A percentile compares a stretch with the other conserved stretches of the same genome.
These are phyloP conservation scores for Curvularia eragrostidis DNA, from an alignment of 2,329 filamentous ascomycete genomes.

Conservation along the genomic window DNA sequence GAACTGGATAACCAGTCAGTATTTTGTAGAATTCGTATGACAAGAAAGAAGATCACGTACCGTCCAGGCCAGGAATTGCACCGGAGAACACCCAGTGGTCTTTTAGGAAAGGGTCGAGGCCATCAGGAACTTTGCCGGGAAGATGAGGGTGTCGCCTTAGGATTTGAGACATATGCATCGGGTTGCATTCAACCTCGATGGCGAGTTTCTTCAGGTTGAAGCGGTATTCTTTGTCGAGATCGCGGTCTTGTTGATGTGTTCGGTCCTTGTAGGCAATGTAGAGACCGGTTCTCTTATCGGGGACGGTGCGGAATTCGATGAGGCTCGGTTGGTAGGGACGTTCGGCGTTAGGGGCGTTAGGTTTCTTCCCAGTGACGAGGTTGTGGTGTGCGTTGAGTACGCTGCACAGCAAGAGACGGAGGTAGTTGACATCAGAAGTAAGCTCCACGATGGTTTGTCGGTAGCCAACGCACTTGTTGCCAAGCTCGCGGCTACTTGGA, in stretches of 20 bases:
- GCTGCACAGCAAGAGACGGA: slow-evolving; percentile 1
- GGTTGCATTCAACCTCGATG: background rate
- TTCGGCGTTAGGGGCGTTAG: slow-evolving; percentile 6
- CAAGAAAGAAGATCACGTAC: too few relatives aligned
- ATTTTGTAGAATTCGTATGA: too few relatives aligned
- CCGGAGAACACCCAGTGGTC: slow-evolving; percentile 1
- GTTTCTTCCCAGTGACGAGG: background rate
- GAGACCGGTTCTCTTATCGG: slow-evolving; percentile 1
- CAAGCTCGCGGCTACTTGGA: background rate
- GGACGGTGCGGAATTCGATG: background rate
- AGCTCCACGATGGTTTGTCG: background rate
- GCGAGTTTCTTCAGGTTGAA: background rate
- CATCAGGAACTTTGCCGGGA: background rate
- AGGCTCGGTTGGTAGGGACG: background rate
- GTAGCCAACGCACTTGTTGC: slow-evolving; percentile 5
- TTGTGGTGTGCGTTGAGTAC: slow-evolving; percentile 2
- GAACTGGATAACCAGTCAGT: too few relatives aligned
- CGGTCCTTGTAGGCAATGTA: background rate
- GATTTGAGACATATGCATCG: background rate
- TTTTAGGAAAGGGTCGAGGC: slow-evolving; percentile 2
- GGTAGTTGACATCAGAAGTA: background rate
- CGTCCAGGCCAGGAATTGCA: background rate
- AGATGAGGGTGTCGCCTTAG: background rate
- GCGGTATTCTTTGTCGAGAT: background rate
- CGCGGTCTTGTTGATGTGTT: background rate